These are phyloP conservation scores for Moesziomyces sp. DNA, from an alignment of 1,284 basidiomycete genomes.

Conservation along the genomic window DNA sequence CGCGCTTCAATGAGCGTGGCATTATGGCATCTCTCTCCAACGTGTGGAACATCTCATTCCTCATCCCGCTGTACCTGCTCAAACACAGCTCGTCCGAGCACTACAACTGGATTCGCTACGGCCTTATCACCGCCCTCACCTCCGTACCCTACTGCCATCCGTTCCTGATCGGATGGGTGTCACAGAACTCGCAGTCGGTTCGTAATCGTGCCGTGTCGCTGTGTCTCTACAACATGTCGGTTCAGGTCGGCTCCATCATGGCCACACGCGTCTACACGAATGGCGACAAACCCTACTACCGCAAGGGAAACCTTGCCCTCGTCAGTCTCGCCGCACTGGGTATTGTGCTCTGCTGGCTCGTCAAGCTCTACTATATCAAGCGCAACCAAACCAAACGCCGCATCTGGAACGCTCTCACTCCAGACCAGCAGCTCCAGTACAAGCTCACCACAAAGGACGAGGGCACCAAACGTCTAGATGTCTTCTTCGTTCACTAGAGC, in stretches of 20 bases:
- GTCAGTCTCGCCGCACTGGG: constrained; percentile 22
- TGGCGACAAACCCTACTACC: constrained; percentile 48
- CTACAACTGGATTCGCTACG: constrained; percentile 45
- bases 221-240: constrained; percentile 57
- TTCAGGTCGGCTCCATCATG: constrained; percentile 47
- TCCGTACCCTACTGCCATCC: constrained; percentile 50
- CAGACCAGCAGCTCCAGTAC: constrained; percentile 45
- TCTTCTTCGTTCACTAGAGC: constrained; percentile 37
- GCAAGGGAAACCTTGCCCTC: constrained; percentile 43
- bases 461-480: constrained; percentile 43
- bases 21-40: constrained; percentile 28
- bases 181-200: constrained; percentile 44
- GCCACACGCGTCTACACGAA: constrained; percentile 49
- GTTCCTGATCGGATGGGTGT: constrained; percentile 29
- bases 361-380: constrained; percentile 46
- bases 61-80: constrained; percentile 35
- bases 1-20: constrained; percentile 26
- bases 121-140: constrained; percentile 33
- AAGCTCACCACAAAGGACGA: constrained; percentile 44
- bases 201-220: constrained; percentile 45
- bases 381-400: constrained; percentile 37
- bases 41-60: constrained; percentile 31
- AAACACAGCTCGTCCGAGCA: constrained; percentile 7
- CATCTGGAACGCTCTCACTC: constrained; percentile 26
- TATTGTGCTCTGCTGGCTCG: constrained; percentile 41